These are phyloP conservation scores for Porodaedalea pini DNA, from an alignment of 1,284 basidiomycete genomes.

Conservation along the genomic window DNA sequence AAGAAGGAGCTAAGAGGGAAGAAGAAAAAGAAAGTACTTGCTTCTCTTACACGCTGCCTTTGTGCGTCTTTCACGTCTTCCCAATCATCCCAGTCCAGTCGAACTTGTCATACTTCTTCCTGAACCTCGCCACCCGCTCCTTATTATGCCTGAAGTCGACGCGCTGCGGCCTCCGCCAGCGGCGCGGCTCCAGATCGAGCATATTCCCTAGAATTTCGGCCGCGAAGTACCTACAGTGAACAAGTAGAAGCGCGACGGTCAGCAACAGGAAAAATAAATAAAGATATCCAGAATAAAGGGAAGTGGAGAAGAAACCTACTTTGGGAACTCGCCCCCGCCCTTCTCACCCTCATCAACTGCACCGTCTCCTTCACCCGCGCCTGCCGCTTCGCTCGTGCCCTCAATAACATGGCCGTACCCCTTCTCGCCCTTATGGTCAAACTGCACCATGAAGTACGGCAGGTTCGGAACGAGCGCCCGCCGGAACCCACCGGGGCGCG, in stretches of 20 bases:
- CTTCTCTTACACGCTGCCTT: background rate
- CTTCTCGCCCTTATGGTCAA: slow-evolving; percentile 95
- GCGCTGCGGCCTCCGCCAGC: slow-evolving; percentile 78
- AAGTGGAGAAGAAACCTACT: slow-evolving; percentile 44
- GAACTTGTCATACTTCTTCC: slow-evolving; percentile 63
- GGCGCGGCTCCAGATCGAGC: slow-evolving; percentile 82
- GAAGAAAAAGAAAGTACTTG: background rate
- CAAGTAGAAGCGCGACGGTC: slow-evolving; percentile 1
- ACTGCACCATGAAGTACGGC: slow-evolving; percentile 98
- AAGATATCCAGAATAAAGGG: background rate
- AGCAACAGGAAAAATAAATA: slow-evolving; percentile 14
- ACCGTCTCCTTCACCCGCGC: slow-evolving; percentile 61
- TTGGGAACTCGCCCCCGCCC: slow-evolving; percentile 84
- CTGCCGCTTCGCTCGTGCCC: slow-evolving; percentile 67
- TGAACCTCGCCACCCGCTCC: slow-evolving; percentile 66
- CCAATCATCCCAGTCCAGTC: slow-evolving; percentile 79
- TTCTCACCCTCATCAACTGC: slow-evolving; percentile 80
- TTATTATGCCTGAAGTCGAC: slow-evolving; percentile 71
- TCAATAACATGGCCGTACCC: slow-evolving; percentile 98
- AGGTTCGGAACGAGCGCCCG: slow-evolving; percentile 92
- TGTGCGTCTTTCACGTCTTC: slow-evolving; percentile 2
- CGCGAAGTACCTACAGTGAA: slow-evolving; percentile 76
- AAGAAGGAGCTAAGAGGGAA: too few species aligned
- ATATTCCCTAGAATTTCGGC: slow-evolving; percentile 93
- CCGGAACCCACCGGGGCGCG: slow-evolving; percentile 85